Percentiles rank a stretch among this genome's conserved stretches.
phyloP scores from a whole-genome alignment of 768 basidiomycete genomes.

The Rhodotorula taiwanensis region DNA sequence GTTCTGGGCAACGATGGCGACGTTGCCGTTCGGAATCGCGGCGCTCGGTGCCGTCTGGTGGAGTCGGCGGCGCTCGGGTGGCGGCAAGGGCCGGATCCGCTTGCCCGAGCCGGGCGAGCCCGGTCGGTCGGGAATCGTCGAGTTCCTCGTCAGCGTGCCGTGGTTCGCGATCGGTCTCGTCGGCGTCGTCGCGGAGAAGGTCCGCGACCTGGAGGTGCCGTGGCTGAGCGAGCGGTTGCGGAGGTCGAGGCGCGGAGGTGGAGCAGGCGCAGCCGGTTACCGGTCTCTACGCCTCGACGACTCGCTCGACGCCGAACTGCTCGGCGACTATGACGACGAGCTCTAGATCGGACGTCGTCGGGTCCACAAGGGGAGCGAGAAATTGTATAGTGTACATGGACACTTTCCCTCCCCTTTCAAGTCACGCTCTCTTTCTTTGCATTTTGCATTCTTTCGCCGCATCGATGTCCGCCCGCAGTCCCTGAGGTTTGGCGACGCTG shows the following conservation, averaged over 20 bases:
- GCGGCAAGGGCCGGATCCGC: slow-evolving; percentile 54
- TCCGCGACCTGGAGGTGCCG: slow-evolving; percentile 42
- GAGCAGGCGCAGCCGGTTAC: slow-evolving; percentile 34
- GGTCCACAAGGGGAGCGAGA: neutral
- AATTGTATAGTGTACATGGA: too few relatives aligned
- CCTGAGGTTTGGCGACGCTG: too few relatives aligned
- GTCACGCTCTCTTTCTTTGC: too few relatives aligned
- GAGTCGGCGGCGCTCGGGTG: slow-evolving; percentile 57
- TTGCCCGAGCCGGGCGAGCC: slow-evolving; percentile 37
- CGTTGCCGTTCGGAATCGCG: slow-evolving; percentile 71
- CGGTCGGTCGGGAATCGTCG: slow-evolving; percentile 9
- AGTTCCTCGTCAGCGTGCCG: slow-evolving; percentile 28
- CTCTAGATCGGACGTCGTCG: neutral
- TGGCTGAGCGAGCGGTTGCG: slow-evolving; percentile 42
- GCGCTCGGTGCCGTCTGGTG: slow-evolving; percentile 73
- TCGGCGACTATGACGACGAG: slow-evolving; percentile 6
- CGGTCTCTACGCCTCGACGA: slow-evolving; percentile 44
- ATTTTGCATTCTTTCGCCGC: too few relatives aligned
- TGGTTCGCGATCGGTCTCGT: slow-evolving; percentile 28
- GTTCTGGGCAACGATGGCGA: slow-evolving; percentile 76
- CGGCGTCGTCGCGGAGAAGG: slow-evolving; percentile 37
- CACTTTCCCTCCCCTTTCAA: too few relatives aligned
- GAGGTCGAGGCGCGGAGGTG: slow-evolving; percentile 14
- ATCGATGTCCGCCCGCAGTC: too few relatives aligned
- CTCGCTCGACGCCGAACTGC: slow-evolving; percentile 41